Evolutionary conservation across 805 yeast genomes (phyloP), one percentile per base, ranked within the genome.

Genomic region (Saccharomycopsis malanga): DNA sequence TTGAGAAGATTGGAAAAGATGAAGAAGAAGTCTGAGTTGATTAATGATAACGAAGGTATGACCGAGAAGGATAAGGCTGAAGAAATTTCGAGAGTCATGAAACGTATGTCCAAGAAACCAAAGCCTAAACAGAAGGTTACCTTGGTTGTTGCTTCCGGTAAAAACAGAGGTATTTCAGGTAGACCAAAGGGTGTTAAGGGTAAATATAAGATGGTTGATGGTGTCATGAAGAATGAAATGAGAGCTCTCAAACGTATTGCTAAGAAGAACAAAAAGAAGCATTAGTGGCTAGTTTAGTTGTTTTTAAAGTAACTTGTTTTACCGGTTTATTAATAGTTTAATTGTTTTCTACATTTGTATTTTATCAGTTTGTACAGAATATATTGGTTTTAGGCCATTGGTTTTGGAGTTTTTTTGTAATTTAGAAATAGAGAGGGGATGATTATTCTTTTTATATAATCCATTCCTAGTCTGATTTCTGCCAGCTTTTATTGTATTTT

Each of bases 181-280:
- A 83, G 99, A 71, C 99, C 99, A 36, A 83, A 79, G 69, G 99
- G 98, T 64, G 79, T 93, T 57, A 87, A 81, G 66, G 99, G 99
- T 68, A 88, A 87, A 64, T 93, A 93, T 71, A 93, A 87, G 82
- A 93, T 93, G 98, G 98, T 93, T 57, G 99, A 93, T 68, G 98
- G 98, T 73, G 86, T 82, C 18, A 72, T 87, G 83, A 93, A 93
- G 85, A 93, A 93, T 65, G 99, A 93, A 69, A 89, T 84, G 73
- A 74, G 98, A 56, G 96, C 98, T 12, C 71, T 91, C 61, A 81
- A 77, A 61, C 81, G 98, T 63, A 86, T 89, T 56, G 84, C 87
- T 22, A 93, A 89, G 75, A 87, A 86, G 71, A 73, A 82, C 60
- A 84, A 77, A 68, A 83, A 83, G 42, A 29, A 32, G 36, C 36